Evolutionary conservation across 208 protist genomes (phyloP), one percentile per base, ranked within the genome.

Genomic region (Acanthamoeba comandoni): DNA sequence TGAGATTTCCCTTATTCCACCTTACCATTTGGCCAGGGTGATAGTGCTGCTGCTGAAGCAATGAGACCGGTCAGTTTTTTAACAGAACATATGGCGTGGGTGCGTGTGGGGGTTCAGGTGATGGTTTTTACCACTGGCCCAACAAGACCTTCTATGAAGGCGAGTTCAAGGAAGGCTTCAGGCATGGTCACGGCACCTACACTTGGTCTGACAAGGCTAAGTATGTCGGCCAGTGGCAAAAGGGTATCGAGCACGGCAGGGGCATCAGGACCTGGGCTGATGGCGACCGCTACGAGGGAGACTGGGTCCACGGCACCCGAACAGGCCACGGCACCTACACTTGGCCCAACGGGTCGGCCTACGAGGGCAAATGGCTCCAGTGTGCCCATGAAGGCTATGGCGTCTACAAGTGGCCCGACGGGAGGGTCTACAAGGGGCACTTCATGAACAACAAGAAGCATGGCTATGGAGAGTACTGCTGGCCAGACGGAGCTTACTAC

Each of bases 401-500:
- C 39, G 64, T 90, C 43, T 75, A 90, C 64, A 52, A 73, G 43
- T 75, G 62, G 82, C 60, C 82, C 64, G 82, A 90, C 43, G 82
- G 82, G 13, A 22, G 60, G 26, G 53, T 43, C 43, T 90, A 90
- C 64, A 73, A 90, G 49, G 82, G 82, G 29, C 53, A 90, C 43
- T 90, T 90, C 49, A 48, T 29, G 64, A 64, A 31, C 57, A 90
- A 73, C 82, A 90, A 90, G 82, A 90, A 90, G 64, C 82, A 90
- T 49, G 82, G 82, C 82, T 9, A 57, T 22, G 82, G 82, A 24
- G 82, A 75, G 82, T 69, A 75, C 35, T 90, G 29, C 49, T 90
- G 55, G 55, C 82, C 82, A 13, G 82, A 90, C 82, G 57, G 60
- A 22, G 39, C 82, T 51, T 39, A 57, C 48, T 90, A 57, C 43